Percentiles rank a stretch among this genome's conserved stretches.
Conservation (phyloP, 1,284 basidiomycete genomes). For the Lentinula novae-zelandiae region DNA sequence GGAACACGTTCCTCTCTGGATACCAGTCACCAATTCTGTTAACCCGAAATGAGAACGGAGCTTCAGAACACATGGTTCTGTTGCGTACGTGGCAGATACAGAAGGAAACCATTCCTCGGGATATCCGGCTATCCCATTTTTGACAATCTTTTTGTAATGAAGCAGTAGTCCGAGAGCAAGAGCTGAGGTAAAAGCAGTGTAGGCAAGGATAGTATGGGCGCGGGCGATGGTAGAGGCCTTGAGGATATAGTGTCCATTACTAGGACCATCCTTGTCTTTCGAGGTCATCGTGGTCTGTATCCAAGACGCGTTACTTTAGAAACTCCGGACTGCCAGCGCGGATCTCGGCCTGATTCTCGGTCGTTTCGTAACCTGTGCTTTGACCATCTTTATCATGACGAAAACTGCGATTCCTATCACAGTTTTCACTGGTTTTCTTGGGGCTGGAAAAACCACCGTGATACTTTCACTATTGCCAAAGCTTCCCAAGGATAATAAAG, state of each 20-base stretch:
- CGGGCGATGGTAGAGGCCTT: conserved; percentile 53
- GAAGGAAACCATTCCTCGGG: conserved; percentile 93
- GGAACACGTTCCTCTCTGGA: conserved; percentile 86
- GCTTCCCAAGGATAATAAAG: conserved; percentile 78
- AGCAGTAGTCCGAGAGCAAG: conserved; percentile 66
- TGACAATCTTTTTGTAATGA: conserved; percentile 87
- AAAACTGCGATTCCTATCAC: conserved; percentile 64
- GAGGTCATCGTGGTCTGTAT: conserved; percentile 11
- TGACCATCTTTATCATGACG: neutral
- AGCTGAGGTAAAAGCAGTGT: conserved; percentile 69
- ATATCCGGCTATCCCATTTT: conserved; percentile 83
- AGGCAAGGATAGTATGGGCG: conserved; percentile 71
- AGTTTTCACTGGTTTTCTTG: conserved; percentile 83
- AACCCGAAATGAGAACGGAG: neutral
- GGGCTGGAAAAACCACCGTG: conserved; percentile 70
- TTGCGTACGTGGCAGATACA: conserved; percentile 76
- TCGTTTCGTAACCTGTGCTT: neutral
- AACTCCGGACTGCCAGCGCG: neutral
- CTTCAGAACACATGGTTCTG: neutral
- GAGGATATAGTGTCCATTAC: conserved; percentile 26
- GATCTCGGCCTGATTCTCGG: neutral
- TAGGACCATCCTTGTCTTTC: neutral
- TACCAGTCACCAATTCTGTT: conserved; percentile 82
- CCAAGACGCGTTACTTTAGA: neutral
- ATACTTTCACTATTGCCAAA: conserved; percentile 81